Base-by-base conservation (phyloP, 148 eudicot genomes). In the Nepenthes gracilis region DNA sequence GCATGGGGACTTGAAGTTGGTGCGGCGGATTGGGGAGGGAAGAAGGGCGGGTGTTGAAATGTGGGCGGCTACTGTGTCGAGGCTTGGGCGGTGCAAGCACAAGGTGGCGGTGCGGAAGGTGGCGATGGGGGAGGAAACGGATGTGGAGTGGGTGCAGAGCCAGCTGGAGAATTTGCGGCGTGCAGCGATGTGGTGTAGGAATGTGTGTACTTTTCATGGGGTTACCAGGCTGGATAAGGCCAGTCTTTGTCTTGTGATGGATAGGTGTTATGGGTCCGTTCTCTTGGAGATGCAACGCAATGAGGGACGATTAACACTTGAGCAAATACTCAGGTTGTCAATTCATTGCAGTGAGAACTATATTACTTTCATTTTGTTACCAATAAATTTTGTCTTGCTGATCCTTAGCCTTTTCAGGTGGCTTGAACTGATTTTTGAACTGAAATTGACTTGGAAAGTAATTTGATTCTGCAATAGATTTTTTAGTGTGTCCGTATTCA, bases 161-260 rank as follows among this genome's bases (percentile, higher is more conserved):
- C 85, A 85, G 69, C 78, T 92, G 37, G 98, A 92, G 81, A 71
- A 64, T 53, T 73, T 92, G 66, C 70, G 98, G 66, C 77, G 83
- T 64, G 63, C 77, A 0, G 79, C 98, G 0, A 85, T 85, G 88
- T 92, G 98, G 98, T 92, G 98, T 62, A 62, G 98, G 74, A 89
- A 86, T 75, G 96, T 92, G 12, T 88, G 96, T 57, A 72, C 74
- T 15, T 86, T 88, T 64, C 95, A 92, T 65, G 98, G 96, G 14
- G 82, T 66, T 11, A 69, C 62, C 0, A 80, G 72, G 70, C 35
- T 73, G 65, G 88, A 82, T 47, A 78, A 72, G 36, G 48, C 0
- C 8, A 67, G 79, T 38, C 65, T 92, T 4, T 75, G 82, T 35
- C 74, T 92, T 64, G 81, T 92, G 1, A 82, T 82, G 84, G 95